These are phyloP conservation scores for Geranomyces michiganensis DNA, from an alignment of 192 early-diverging fungal species.

Conservation along the genomic window DNA sequence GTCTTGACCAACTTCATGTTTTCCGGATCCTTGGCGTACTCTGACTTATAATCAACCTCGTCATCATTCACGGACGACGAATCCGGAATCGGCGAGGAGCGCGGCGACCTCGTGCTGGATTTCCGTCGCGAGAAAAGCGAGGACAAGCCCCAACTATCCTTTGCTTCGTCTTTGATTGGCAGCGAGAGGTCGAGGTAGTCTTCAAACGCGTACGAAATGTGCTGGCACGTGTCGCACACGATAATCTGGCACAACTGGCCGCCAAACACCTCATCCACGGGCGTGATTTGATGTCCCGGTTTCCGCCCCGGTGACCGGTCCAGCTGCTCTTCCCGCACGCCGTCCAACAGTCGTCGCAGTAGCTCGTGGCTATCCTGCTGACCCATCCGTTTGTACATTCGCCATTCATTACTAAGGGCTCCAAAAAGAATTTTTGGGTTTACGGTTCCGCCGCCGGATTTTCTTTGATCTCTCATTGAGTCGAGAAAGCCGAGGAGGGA, in stretches of 20 bases:
- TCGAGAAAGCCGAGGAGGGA: slow-evolving; percentile 6
- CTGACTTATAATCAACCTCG: background rate
- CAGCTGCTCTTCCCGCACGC: slow-evolving; percentile 59
- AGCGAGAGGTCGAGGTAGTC: slow-evolving; percentile 68
- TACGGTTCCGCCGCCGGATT: slow-evolving; percentile 31
- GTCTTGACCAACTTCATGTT: slow-evolving; percentile 17
- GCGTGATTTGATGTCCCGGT: background rate
- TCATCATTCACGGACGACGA: slow-evolving; percentile 1
- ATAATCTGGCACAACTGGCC: slow-evolving; percentile 67
- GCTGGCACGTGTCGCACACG: slow-evolving; percentile 67
- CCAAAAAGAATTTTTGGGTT: slow-evolving; percentile 61
- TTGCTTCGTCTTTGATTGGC: slow-evolving; percentile 46
- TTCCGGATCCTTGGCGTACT: slow-evolving; percentile 4
- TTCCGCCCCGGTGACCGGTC: background rate
- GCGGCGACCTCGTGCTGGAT: background rate
- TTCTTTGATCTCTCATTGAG: background rate
- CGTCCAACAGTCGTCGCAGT: slow-evolving; percentile 66
- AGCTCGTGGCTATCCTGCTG: slow-evolving; percentile 79
- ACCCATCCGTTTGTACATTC: slow-evolving; percentile 56
- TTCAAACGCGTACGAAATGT: slow-evolving; percentile 58
- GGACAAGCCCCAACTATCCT: slow-evolving; percentile 18
- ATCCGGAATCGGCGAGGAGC: slow-evolving; percentile 3
- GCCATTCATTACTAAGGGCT: slow-evolving; percentile 58
- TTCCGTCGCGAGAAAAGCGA: background rate
- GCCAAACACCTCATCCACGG: slow-evolving; percentile 70